A percentile compares a stretch with the other conserved stretches of the same genome.
Evolutionary conservation across 768 basidiomycete species (phyloP).

Genomic region (Lactarius sanguifluus): DNA sequence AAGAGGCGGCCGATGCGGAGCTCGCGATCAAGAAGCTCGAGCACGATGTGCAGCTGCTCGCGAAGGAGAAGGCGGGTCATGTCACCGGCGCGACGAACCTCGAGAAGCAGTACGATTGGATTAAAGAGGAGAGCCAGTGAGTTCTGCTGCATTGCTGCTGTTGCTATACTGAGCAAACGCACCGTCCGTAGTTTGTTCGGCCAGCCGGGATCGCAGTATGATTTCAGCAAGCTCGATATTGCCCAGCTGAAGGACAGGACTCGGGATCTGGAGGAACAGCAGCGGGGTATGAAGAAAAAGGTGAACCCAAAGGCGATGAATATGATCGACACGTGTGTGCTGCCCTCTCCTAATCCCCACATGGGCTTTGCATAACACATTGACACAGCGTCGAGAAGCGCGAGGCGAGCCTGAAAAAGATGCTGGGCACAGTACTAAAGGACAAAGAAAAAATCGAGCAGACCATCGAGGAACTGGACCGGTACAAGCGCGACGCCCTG

Average conservation of each 20-base stretch:
- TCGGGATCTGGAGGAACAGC: slow-evolving; percentile 69
- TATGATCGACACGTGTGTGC: slow-evolving; percentile 86
- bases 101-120: slow-evolving; percentile 90
- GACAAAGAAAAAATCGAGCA: slow-evolving; percentile 95
- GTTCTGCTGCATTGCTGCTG: slow-evolving; percentile 35
- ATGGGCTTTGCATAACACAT: slow-evolving; percentile 16
- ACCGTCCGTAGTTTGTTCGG: slow-evolving; percentile 57
- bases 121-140: slow-evolving; percentile 81
- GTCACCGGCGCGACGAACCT: slow-evolving; percentile 54
- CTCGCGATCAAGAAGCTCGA: slow-evolving; percentile 63
- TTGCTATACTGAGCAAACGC: slow-evolving; percentile 7
- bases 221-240: slow-evolving; percentile 71
- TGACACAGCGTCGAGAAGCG: slow-evolving; percentile 84
- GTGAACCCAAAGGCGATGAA: slow-evolving; percentile 94
- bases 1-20: slow-evolving; percentile 64
- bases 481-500: slow-evolving; percentile 90
- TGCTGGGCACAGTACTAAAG: slow-evolving; percentile 80
- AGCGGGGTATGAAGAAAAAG: slow-evolving; percentile 91
- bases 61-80: slow-evolving; percentile 63
- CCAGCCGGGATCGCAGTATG: slow-evolving; percentile 74
- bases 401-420: slow-evolving; percentile 83
- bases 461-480: slow-evolving; percentile 90
- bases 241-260: slow-evolving; percentile 58
- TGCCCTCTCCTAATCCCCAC: neutral
- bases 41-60: slow-evolving; percentile 61